Conservation (phyloP, 192 early-diverging fungal species). For the Irineochytrium annulatum region DNA sequence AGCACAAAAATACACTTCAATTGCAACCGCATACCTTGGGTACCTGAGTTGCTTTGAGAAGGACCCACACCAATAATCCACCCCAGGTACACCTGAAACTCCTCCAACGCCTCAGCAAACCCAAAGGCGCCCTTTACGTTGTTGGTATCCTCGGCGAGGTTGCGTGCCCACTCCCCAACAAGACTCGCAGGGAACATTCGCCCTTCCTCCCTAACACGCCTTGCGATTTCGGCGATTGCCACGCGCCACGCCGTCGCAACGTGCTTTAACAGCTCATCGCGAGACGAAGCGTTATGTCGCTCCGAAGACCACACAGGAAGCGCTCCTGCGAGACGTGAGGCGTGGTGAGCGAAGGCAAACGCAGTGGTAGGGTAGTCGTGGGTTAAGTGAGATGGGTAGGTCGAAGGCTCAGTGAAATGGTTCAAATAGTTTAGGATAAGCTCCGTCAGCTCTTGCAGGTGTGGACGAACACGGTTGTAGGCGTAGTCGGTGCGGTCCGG, state of each 20-base stretch:
- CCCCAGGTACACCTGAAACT: slow-evolving; percentile 60
- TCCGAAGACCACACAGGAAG: slow-evolving; percentile 77
- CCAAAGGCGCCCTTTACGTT: slow-evolving; percentile 49
- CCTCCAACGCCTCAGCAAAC: slow-evolving; percentile 56
- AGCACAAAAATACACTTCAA: no score
- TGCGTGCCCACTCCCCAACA: slow-evolving; percentile 81
- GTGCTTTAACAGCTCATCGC: slow-evolving; percentile 60
- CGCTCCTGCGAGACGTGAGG: slow-evolving; percentile 66
- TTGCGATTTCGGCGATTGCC: slow-evolving; percentile 67
- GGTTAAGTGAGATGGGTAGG: slow-evolving; percentile 72
- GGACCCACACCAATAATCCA: slow-evolving; percentile 66
- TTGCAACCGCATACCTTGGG: no score
- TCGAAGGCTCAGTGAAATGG: slow-evolving; percentile 38
- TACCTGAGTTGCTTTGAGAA: no score
- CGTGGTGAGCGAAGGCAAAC: slow-evolving; percentile 79
- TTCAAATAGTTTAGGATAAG: slow-evolving; percentile 41
- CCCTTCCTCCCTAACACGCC: slow-evolving; percentile 63
- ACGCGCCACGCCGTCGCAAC: slow-evolving; percentile 74
- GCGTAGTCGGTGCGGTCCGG: slow-evolving; percentile 77
- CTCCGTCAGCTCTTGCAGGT: slow-evolving; percentile 67
- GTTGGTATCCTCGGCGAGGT: slow-evolving; percentile 60
- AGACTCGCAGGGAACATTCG: slow-evolving; percentile 75
- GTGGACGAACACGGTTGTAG: slow-evolving; percentile 76
- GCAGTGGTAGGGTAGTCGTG: slow-evolving; percentile 73
- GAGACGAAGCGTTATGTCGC: slow-evolving; percentile 62